phyloP scores from a whole-genome alignment of 2,329 filamentous ascomycete species.

The Ceratocystis colombiana region DNA sequence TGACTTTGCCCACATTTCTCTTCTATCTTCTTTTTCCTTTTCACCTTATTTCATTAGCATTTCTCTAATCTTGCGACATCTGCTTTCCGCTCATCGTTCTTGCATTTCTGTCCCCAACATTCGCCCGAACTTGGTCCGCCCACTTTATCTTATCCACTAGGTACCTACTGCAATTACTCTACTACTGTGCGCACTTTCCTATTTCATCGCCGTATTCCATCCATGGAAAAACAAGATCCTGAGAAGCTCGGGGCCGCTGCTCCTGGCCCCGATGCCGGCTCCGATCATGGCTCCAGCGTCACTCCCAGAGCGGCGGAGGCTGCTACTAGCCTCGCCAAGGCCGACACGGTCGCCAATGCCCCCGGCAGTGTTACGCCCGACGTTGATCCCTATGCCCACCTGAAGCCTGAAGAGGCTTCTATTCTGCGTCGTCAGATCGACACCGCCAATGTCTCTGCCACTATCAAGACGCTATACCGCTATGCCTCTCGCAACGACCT shows the following conservation, averaged over 20 bases:
- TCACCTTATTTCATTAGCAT: neutral
- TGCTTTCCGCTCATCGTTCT: neutral
- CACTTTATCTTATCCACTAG: neutral
- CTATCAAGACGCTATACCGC: slow-evolving; percentile 55
- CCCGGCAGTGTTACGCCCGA: neutral
- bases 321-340: neutral
- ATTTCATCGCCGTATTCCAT: neutral
- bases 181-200: neutral
- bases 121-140: neutral
- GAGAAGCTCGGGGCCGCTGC: slow-evolving; percentile 10
- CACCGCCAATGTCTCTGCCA: slow-evolving; percentile 53
- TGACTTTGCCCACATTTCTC: neutral
- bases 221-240: neutral
- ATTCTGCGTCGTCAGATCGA: slow-evolving; percentile 60
- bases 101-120: neutral
- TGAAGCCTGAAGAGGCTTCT: slow-evolving; percentile 54
- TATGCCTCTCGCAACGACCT: slow-evolving; percentile 59
- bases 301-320: neutral
- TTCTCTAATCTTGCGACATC: neutral
- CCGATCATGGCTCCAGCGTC: slow-evolving; percentile 8
- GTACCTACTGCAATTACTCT: neutral
- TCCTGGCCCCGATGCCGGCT: neutral
- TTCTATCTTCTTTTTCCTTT: neutral
- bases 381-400: slow-evolving; percentile 49
- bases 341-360: neutral